Base-by-base conservation (phyloP, 2,329 filamentous ascomycete genomes). In the Ilyonectria mors-panacis region DNA sequence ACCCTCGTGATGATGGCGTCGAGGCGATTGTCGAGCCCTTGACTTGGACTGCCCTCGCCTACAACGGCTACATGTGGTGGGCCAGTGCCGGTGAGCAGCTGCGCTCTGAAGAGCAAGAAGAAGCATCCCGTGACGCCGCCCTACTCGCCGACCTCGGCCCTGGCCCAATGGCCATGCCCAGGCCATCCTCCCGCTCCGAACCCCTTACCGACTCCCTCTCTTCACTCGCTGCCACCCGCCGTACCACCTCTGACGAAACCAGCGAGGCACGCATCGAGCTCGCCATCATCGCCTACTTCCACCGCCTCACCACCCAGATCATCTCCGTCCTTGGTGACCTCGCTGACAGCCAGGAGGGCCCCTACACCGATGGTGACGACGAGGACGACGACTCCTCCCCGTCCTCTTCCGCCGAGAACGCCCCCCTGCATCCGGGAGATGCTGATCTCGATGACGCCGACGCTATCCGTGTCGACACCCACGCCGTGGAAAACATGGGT, bases 61-160 rank as follows among this genome's bases (percentile, higher is more conserved):
- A 95, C 80, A 89, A 88, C 61, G 91, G 92, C 26, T 95, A 95
- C 83, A 94, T 95, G 88, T 96, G 93, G 93, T 96, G 94, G 93
- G 93, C 93, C 2, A 94, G 91, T 17, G 93, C 93, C 0, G 93
- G 93, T 65, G 93, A 96, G 80, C 88, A 92, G 78, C 83, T 87
- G 8, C 85, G 87, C 19, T 85, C 88, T 56, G 87, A 89, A 59
- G 87, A 91, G 69, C 85, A 87, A 21, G 89, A 91, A 70, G 88
- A 90, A 72, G 78, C 81, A 55, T 85, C 82, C 51, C 84, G 83
- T 51, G 90, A 92, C 73, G 82, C 85, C 8, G 79, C 85, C 3
- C 84, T 92, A 4, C 83, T 91, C 5, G 85, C 85, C 0, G 88
- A 89, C 59, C 74, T 90, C 4, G 77, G 79, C 3, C 78, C 83